These are phyloP conservation scores for Citrus maxima DNA, from an alignment of 345 rosid genomes.

Conservation along the genomic window DNA sequence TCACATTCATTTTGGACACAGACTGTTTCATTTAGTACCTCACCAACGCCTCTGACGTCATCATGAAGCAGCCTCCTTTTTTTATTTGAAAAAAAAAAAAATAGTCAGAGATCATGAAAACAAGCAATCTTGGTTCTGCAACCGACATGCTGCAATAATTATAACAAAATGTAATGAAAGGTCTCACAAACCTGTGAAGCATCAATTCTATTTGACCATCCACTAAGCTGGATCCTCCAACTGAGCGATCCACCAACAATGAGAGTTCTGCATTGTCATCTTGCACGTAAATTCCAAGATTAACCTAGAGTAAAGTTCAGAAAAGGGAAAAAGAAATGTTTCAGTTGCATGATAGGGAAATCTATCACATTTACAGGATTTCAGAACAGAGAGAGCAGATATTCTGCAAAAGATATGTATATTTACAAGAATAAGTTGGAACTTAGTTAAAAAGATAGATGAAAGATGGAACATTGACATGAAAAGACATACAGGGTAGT, in stretches of 20 bases:
- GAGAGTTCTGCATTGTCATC: slow-evolving; percentile 72
- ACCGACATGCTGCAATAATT: neutral
- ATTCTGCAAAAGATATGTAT: neutral
- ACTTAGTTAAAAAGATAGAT: neutral
- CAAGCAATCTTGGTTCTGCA: slow-evolving; percentile 1
- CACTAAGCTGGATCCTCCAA: slow-evolving; percentile 79
- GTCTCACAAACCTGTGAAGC: slow-evolving; percentile 72
- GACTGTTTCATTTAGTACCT: slow-evolving; percentile 83
- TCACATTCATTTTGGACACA: slow-evolving; percentile 63
- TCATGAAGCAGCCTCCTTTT: slow-evolving; percentile 81
- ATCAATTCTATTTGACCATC: slow-evolving; percentile 92
- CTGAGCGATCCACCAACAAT: slow-evolving; percentile 83
- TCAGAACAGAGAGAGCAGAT: neutral
- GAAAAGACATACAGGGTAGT: slow-evolving; percentile 70
- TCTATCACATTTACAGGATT: neutral
- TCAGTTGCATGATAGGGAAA: neutral
- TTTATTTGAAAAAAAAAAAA: neutral
- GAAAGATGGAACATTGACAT: neutral
- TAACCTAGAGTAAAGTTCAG: slow-evolving; percentile 43
- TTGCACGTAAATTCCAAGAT: slow-evolving; percentile 80
- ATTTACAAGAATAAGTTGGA: neutral
- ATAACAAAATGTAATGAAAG: neutral
- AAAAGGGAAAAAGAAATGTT: slow-evolving; percentile 11
- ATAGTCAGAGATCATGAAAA: slow-evolving; percentile 3
- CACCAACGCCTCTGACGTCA: slow-evolving; percentile 88